A percentile compares a stretch with the other conserved stretches of the same genome.
Evolutionary conservation across 352 stramenopile species (phyloP).

Genomic region (Pythium graminicola): DNA sequence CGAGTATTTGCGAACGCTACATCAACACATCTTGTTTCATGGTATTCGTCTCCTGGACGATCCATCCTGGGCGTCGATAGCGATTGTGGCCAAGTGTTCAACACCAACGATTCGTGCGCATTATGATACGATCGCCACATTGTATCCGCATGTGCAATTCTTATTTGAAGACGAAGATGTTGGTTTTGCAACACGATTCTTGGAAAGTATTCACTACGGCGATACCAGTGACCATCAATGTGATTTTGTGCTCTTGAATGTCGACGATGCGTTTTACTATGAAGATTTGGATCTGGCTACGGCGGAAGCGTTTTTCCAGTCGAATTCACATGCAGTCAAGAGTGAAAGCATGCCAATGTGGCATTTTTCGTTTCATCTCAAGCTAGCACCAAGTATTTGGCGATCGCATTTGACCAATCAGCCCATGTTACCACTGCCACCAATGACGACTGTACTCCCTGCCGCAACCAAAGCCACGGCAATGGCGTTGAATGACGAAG

Average conservation of each 20-base stretch:
- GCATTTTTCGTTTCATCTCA: conserved; percentile 64
- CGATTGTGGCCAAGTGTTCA: conserved; percentile 36
- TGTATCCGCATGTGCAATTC: conserved; percentile 31
- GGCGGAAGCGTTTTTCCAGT: conserved; percentile 18
- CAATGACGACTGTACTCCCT: conserved; percentile 25
- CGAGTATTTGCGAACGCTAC: conserved; percentile 46
- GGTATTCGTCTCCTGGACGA: conserved; percentile 22
- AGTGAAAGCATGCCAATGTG: conserved; percentile 2
- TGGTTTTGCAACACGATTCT: conserved; percentile 30
- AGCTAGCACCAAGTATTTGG: conserved; percentile 69
- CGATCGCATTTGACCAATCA: conserved; percentile 59
- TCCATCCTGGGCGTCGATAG: conserved; percentile 23
- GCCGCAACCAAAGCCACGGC: not conserved
- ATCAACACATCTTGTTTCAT: conserved; percentile 26
- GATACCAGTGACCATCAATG: not conserved
- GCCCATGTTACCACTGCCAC: conserved; percentile 39
- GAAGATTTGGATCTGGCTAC: conserved; percentile 37
- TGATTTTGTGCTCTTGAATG: conserved; percentile 39
- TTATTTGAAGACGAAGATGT: conserved; percentile 28
- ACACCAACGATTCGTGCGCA: conserved; percentile 23
- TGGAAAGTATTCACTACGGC: conserved; percentile 16
- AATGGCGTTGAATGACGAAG: conserved; percentile 12
- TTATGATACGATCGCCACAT: conserved; percentile 29
- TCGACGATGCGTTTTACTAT: conserved; percentile 62
- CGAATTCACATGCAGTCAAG: not conserved